Evolutionary conservation across 2,329 filamentous ascomycete species (phyloP), one percentile per base, ranked within the genome.

Genomic region (Aspergillus clavatus): DNA sequence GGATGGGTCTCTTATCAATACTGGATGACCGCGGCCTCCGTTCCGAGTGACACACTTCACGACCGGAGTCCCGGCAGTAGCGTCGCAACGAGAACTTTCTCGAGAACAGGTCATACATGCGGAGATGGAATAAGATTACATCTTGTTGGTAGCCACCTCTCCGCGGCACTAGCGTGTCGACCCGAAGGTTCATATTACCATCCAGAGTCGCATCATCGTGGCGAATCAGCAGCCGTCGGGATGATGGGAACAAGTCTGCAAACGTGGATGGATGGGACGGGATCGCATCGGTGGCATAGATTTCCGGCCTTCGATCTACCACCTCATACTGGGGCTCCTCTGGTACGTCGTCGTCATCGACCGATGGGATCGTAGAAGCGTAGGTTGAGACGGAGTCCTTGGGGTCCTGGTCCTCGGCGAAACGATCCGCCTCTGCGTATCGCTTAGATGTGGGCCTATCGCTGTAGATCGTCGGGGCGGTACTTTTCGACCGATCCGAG

Each of bases 161-260:
- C 21, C 73, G 71, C 21, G 72, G 69, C 37, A 87, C 79, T 51
- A 86, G 75, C 5, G 88, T 91, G 63, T 95, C 90, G 47, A 97
- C 78, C 24, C 90, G 84, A 46, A 98, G 77, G 64, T 97, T 97
- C 89, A 96, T 94, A 74, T 96, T 95, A 27, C 91, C 91, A 64
- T 98, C 91, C 3, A 84, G 71, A 0, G 89, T 93, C 39, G 87
- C 82, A 68, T 96, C 89, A 63, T 97, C 93, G 63, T 97, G 91
- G 22, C 86, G 82, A 60, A 98, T 89, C 27, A 81, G 81, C 42
- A 97, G 72, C 45, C 87, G 81, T 63, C 89, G 82, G 55, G 84
- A 79, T 7, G 90, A 94, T 8, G 93, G 91, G 66, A 96, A 98
- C 42, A 95, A 79, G 43, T 83, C 78, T 21, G 83, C 84, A 65